phyloP scores from a whole-genome alignment of 192 early-diverging fungal genomes.

The Podila clonocystis region DNA sequence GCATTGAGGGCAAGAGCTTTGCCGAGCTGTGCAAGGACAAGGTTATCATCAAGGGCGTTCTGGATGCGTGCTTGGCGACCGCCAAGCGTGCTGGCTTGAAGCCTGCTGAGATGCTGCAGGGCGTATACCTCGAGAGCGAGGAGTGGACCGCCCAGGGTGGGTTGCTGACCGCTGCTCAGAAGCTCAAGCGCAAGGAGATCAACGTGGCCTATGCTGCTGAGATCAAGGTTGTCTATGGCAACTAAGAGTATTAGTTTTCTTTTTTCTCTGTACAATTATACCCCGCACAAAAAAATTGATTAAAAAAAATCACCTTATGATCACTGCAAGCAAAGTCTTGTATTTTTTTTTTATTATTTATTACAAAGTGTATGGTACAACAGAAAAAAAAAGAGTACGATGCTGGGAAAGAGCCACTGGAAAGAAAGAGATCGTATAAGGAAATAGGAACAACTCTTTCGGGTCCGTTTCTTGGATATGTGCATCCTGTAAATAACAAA shows the following conservation, averaged over 20 bases:
- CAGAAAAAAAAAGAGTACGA: no score
- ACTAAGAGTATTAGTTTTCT: not conserved
- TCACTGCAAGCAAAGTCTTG: no score
- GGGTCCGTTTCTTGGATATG: no score
- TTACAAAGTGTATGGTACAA: no score
- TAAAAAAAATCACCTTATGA: no score
- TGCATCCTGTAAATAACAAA: no score
- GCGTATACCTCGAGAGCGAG: slow-evolving; percentile 71
- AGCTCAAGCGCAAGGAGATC: slow-evolving; percentile 85
- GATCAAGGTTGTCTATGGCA: slow-evolving; percentile 60
- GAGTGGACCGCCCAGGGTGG: slow-evolving; percentile 92
- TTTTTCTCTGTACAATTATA: not conserved
- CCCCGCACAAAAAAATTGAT: no score
- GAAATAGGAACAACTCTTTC: no score
- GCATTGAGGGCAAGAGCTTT: slow-evolving; percentile 44
- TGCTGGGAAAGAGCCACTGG: no score
- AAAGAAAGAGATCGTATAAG: no score
- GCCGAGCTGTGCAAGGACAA: slow-evolving; percentile 58
- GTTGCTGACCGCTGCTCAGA: slow-evolving; percentile 88
- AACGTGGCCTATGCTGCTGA: slow-evolving; percentile 66
- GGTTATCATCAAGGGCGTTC: slow-evolving; percentile 57
- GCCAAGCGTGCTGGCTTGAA: slow-evolving; percentile 73
- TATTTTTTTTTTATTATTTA: no score
- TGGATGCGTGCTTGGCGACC: slow-evolving; percentile 48
- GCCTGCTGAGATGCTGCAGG: slow-evolving; percentile 73